phyloP scores from a whole-genome alignment of 2,329 filamentous ascomycete species.

The Alternaria postmessia region DNA sequence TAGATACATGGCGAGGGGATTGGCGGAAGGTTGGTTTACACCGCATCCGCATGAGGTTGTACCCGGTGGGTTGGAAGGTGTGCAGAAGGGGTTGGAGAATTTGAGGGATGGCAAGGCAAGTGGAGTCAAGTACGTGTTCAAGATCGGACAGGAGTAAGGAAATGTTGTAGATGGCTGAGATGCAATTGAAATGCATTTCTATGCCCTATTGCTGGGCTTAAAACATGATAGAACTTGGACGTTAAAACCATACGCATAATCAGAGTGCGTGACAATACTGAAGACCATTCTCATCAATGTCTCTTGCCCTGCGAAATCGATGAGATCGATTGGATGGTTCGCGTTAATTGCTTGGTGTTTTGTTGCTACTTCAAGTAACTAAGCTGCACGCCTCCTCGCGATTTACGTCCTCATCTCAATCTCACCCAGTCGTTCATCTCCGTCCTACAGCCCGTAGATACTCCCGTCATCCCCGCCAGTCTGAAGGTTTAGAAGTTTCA shows the following conservation, averaged over 20 bases:
- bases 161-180: too few species aligned
- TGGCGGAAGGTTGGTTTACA: conserved; percentile 61
- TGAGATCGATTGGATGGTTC: rapidly evolving
- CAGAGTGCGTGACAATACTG: too few species aligned
- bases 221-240: too few species aligned
- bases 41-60: conserved; percentile 62
- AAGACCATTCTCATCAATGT: rapidly evolving
- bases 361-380: too few species aligned
- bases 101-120: conserved; percentile 68
- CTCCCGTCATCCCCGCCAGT: rapidly evolving
- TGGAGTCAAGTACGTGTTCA: conserved; percentile 70
- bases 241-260: too few species aligned
- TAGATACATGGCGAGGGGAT: conserved; percentile 54
- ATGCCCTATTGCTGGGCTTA: too few species aligned
- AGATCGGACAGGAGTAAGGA: conserved; percentile 54
- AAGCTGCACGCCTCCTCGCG: too few species aligned
- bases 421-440: too few species aligned
- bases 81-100: conserved; percentile 62
- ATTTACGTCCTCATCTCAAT: too few species aligned
- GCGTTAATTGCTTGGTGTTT: rapidly evolving
- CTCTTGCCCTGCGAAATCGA: rapidly evolving
- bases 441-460: too few species aligned
- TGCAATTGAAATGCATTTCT: too few species aligned
- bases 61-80: conserved; percentile 62
- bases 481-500: too few species aligned